Percentiles rank a stretch among this genome's conserved stretches.
Evolutionary conservation across 768 basidiomycete genomes (phyloP).

Genomic region (Boletellus emodensis): DNA sequence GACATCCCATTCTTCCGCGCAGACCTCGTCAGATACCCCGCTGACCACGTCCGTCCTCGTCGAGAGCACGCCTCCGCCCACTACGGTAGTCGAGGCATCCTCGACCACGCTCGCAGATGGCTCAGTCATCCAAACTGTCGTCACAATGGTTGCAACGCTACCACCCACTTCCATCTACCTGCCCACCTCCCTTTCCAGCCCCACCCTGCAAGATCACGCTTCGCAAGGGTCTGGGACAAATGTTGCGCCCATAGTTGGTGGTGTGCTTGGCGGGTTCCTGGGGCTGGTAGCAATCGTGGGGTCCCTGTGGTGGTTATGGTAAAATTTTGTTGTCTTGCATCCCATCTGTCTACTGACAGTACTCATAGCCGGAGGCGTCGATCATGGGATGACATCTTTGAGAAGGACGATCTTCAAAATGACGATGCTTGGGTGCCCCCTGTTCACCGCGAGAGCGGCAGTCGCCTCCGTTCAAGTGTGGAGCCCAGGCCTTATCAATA

Average conservation of each 20-base stretch:
- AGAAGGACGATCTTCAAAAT: conserved; percentile 34
- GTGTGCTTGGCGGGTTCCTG: conserved; percentile 52
- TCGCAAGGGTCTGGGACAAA: conserved; percentile 24
- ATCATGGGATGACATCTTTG: conserved; percentile 51
- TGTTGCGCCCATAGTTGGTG: conserved; percentile 49
- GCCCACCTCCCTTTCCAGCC: conserved; percentile 11
- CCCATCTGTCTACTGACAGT: conserved; percentile 10
- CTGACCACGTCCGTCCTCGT: conserved; percentile 26
- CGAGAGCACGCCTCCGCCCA: conserved; percentile 30
- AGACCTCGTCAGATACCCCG: conserved; percentile 7
- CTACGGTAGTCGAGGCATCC: conserved; percentile 28
- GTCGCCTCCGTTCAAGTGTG: conserved; percentile 28
- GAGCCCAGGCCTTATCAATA: conserved; percentile 61
- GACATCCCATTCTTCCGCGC: conserved; percentile 3
- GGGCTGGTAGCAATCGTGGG: conserved; percentile 44
- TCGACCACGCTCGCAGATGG: conserved; percentile 42
- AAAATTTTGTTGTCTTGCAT: conserved; percentile 14
- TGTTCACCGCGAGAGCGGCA: conserved; percentile 19
- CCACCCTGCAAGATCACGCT: conserved; percentile 14
- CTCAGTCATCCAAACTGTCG: conserved; percentile 31
- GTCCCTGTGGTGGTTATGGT: conserved; percentile 51
- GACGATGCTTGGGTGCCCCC: conserved; percentile 21
- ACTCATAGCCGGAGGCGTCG: conserved; percentile 40
- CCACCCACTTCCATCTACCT: conserved; percentile 31
- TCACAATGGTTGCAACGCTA: conserved; percentile 37